phyloP scores from a whole-genome alignment of 139 green algal species.

The Coelastrella sp. region DNA sequence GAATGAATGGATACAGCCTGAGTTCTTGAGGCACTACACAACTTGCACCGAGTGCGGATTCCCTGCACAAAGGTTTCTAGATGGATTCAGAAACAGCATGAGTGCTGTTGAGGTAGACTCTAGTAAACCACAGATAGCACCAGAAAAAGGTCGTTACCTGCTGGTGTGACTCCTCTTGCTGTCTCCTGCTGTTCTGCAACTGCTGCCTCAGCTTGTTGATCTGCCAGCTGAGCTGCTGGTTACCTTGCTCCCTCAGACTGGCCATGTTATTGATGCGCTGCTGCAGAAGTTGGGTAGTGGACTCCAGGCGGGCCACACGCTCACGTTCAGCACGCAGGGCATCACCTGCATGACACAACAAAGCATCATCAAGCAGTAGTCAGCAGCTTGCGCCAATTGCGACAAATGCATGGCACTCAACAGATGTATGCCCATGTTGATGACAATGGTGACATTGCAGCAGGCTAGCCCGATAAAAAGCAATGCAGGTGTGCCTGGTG shows the following conservation, averaged over 20 bases:
- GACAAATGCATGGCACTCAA: background rate
- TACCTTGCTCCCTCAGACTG: background rate
- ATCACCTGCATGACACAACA: constrained; percentile 11
- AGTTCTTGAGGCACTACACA: no score
- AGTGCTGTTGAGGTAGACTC: background rate
- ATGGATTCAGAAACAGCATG: no score
- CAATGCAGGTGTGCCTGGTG: background rate
- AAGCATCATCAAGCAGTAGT: background rate
- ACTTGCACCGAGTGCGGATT: no score
- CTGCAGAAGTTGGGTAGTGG: background rate
- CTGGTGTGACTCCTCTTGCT: constrained; percentile 21
- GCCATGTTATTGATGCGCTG: constrained; percentile 40
- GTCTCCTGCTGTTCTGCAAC: constrained; percentile 4
- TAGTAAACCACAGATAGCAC: no score
- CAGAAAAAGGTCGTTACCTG: no score
- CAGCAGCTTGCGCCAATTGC: background rate
- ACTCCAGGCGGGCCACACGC: background rate
- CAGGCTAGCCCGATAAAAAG: no score
- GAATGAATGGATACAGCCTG: no score
- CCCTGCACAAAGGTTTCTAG: no score
- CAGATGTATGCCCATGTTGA: no score
- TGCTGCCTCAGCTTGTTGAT: constrained; percentile 10
- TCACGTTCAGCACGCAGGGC: constrained; percentile 13
- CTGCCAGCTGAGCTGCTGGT: constrained; percentile 27
- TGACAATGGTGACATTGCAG: no score